These are phyloP conservation scores for Umbelopsis ramanniana DNA, from an alignment of 192 early-diverging fungal genomes.

Conservation along the genomic window DNA sequence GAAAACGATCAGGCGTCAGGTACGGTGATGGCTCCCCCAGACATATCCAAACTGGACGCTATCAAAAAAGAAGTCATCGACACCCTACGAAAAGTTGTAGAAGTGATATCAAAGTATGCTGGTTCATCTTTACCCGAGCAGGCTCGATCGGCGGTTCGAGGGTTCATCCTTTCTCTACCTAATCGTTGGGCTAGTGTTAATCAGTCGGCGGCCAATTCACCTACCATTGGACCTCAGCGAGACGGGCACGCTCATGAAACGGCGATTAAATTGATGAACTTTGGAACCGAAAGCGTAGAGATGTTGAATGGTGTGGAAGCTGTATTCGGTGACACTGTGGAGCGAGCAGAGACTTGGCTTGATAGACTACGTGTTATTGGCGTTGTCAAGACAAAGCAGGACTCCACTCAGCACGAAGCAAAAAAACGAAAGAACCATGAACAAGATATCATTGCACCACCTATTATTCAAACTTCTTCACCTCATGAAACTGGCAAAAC, in stretches of 20 bases:
- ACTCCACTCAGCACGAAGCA: not conserved
- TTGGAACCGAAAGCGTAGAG: slow-evolving; percentile 69
- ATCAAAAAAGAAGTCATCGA: slow-evolving; percentile 84
- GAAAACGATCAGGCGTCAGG: not conserved
- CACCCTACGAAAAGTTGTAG: slow-evolving; percentile 85
- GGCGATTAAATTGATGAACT: slow-evolving; percentile 56
- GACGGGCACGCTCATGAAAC: slow-evolving; percentile 30
- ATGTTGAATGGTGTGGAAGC: slow-evolving; percentile 67
- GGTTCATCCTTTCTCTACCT: slow-evolving; percentile 84
- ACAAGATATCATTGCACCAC: slow-evolving; percentile 17
- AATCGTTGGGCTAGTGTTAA: slow-evolving; percentile 70
- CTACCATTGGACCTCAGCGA: slow-evolving; percentile 6
- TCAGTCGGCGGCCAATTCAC: slow-evolving; percentile 29
- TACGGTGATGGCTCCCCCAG: slow-evolving; percentile 28
- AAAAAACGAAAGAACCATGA: slow-evolving; percentile 16
- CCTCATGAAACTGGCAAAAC: slow-evolving; percentile 16
- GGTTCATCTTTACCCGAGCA: slow-evolving; percentile 82
- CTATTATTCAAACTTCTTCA: slow-evolving; percentile 11
- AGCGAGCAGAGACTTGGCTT: slow-evolving; percentile 67
- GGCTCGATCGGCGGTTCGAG: slow-evolving; percentile 77
- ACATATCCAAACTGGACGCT: slow-evolving; percentile 47
- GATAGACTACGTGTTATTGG: slow-evolving; percentile 46
- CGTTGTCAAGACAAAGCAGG: slow-evolving; percentile 3
- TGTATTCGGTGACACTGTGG: slow-evolving; percentile 73
- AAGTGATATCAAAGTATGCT: slow-evolving; percentile 86